Conservation (phyloP, 2,329 filamentous ascomycete genomes). For the Pestalotiopsis sp. region DNA sequence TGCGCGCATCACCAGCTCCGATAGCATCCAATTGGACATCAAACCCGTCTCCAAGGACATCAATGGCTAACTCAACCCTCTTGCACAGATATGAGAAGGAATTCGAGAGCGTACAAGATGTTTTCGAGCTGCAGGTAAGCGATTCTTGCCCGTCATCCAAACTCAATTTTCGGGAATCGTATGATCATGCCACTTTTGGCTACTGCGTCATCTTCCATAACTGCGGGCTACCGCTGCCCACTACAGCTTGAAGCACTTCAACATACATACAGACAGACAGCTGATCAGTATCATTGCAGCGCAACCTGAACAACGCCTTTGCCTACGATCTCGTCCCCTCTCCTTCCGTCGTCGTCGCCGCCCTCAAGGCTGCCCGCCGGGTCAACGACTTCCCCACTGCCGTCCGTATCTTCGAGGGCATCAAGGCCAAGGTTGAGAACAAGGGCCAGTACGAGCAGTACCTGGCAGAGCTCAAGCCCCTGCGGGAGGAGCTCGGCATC, state of each 20-base stretch:
- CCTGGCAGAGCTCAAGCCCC: constrained; percentile 86
- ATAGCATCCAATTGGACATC: constrained; percentile 26
- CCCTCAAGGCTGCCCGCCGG: constrained; percentile 88
- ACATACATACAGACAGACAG: neutral
- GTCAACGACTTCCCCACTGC: constrained; percentile 99
- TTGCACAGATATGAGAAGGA: constrained; percentile 93
- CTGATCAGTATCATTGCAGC: constrained; percentile 36
- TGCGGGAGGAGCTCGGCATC: constrained; percentile 93
- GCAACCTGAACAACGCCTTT: constrained; percentile 91
- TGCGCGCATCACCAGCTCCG: constrained; percentile 12
- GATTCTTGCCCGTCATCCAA: constrained; percentile 11
- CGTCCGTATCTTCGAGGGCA: constrained; percentile 97
- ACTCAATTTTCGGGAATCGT: constrained; percentile 14
- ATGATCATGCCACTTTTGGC: constrained; percentile 9
- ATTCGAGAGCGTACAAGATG: constrained; percentile 95
- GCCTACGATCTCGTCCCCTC: constrained; percentile 99
- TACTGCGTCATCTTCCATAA: constrained; percentile 12
- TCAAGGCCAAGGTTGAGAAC: constrained; percentile 99
- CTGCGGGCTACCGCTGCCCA: neutral
- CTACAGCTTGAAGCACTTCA: neutral
- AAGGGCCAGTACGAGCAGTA: constrained; percentile 96
- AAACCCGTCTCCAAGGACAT: constrained; percentile 11
- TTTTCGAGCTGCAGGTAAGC: constrained; percentile 98
- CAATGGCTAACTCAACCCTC: constrained; percentile 40
- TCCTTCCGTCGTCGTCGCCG: constrained; percentile 85